phyloP scores from a whole-genome alignment of 768 basidiomycete genomes.

The Amanita polypyramis region DNA sequence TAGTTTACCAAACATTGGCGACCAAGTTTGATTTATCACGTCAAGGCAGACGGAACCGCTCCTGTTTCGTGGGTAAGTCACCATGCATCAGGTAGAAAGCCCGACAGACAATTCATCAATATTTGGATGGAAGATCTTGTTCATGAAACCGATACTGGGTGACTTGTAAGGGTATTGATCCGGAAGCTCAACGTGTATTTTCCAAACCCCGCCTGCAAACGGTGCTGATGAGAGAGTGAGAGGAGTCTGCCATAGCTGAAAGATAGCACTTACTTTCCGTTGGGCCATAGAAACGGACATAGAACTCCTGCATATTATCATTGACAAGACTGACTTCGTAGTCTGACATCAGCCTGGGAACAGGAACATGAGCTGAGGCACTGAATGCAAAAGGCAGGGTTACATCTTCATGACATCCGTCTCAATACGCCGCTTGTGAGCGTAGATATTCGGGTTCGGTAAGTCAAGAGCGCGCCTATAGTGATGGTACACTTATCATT shows the following conservation, averaged over 20 bases:
- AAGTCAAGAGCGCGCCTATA: slow-evolving; percentile 7
- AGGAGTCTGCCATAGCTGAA: not conserved
- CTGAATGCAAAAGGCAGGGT: slow-evolving; percentile 15
- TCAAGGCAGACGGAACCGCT: slow-evolving; percentile 98
- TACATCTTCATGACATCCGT: slow-evolving; percentile 99
- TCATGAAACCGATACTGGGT: slow-evolving; percentile 99
- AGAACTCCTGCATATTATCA: slow-evolving; percentile 99
- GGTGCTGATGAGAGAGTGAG: slow-evolving; percentile 49
- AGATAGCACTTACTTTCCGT: slow-evolving; percentile 62
- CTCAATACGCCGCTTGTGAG: slow-evolving; percentile 90
- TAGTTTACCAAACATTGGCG: slow-evolving; percentile 93
- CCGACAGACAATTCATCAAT: slow-evolving; percentile 89
- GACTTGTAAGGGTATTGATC: slow-evolving; percentile 99
- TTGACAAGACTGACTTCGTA: slow-evolving; percentile 97
- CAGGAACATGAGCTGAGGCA: slow-evolving; percentile 6
- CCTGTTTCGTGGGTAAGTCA: slow-evolving; percentile 27
- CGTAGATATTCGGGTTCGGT: slow-evolving; percentile 16
- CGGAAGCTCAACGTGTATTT: slow-evolving; percentile 97
- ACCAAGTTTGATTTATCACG: slow-evolving; percentile 99
- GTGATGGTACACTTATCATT: slow-evolving; percentile 48
- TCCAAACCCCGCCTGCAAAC: slow-evolving; percentile 97
- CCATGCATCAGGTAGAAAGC: slow-evolving; percentile 6
- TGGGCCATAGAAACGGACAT: slow-evolving; percentile 91
- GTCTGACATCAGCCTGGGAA: slow-evolving; percentile 87
- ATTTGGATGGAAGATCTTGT: slow-evolving; percentile 99